These are phyloP conservation scores for Penicillium sp. DNA, from an alignment of 2,329 filamentous ascomycete species.

Conservation along the genomic window DNA sequence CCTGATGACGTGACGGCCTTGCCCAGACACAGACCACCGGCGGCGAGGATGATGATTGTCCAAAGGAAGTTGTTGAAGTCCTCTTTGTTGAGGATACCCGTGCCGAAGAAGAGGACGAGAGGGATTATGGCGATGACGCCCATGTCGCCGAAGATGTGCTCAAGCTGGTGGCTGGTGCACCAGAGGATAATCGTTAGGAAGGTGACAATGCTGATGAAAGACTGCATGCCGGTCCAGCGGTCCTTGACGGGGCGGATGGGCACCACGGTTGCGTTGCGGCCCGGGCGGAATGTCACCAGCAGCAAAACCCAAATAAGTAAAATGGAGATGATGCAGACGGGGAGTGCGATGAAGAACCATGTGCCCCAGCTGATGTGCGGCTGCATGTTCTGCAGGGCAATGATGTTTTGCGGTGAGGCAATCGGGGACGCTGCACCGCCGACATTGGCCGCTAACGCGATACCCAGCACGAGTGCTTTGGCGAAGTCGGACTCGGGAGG, in stretches of 20 bases:
- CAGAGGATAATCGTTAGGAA: constrained; percentile 77
- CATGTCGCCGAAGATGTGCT: constrained; percentile 89
- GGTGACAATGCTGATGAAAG: constrained; percentile 81
- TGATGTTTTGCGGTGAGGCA: constrained; percentile 93
- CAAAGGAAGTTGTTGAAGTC: constrained; percentile 99
- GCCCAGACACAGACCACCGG: constrained; percentile 81
- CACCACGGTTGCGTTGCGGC: constrained; percentile 76
- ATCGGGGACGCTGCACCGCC: constrained; percentile 95
- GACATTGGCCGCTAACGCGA: constrained; percentile 88
- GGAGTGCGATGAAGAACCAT: constrained; percentile 94
- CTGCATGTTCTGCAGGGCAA: constrained; percentile 90
- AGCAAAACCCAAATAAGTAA: constrained; percentile 81
- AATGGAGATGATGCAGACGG: constrained; percentile 82
- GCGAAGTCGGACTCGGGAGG: constrained; percentile 85
- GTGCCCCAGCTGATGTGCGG: constrained; percentile 84
- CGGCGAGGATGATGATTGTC: constrained; percentile 98
- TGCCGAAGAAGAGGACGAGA: constrained; percentile 90
- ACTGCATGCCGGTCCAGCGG: constrained; percentile 77
- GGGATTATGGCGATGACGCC: constrained; percentile 95
- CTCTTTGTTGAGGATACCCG: constrained; percentile 91
- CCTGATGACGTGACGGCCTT: constrained; percentile 92
- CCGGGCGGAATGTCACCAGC: constrained; percentile 74
- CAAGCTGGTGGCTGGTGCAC: constrained; percentile 85
- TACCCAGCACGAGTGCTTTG: constrained; percentile 88
- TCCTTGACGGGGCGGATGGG: constrained; percentile 86